Base-by-base conservation (phyloP, 305 asterid species). In the Fraxinus baroniana region DNA sequence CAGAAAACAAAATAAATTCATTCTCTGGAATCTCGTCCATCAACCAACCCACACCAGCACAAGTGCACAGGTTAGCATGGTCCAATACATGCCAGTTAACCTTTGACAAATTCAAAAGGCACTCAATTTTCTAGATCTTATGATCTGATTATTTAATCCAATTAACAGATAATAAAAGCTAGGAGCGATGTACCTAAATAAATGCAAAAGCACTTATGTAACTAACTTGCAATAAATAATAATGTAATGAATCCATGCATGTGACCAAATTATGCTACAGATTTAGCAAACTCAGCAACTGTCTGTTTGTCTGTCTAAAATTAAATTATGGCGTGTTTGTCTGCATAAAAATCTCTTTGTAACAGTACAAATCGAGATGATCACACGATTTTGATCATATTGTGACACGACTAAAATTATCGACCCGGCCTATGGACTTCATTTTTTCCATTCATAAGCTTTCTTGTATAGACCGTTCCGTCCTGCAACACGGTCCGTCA, bases 241-340 rank as follows among this genome's bases (percentile, higher is more conserved):
- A 44, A 3, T 77, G 70, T 52, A 52, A 52, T 52, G 26, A 28
- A 72, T 7, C 76, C 64, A 68, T 72, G 76, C 82, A 72, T 68
- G 85, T 83, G 78, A 80, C 64, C 78, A 80, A 66, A 78, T 64
- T 66, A 64, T 24, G 57, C 66, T 57, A 57, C 66, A n/a, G 62
- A 52, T 52, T 52, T 17, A 52, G 22, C 22, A 52, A 52, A 52
- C 62, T 52, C 20, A 52, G 62, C 62, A 52, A 4, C 62, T 4
- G 20, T 49, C 8, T 49, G 60, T 49, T 4, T 0, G 60, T 49
- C 20, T 52, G n/a, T 52, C 62, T 15, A 49, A 49, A 49, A 49
- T 49, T 15, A 49, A 49, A 20, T 52, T 4, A 49, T 49, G 20
- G 60, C 20, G 20, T 49, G 60, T 49, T 49, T 49, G 62, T 52